Percentiles rank a stretch among this genome's conserved stretches.
Evolutionary conservation across 129 eudicot species (phyloP).

Genomic region (Arctium minus): DNA sequence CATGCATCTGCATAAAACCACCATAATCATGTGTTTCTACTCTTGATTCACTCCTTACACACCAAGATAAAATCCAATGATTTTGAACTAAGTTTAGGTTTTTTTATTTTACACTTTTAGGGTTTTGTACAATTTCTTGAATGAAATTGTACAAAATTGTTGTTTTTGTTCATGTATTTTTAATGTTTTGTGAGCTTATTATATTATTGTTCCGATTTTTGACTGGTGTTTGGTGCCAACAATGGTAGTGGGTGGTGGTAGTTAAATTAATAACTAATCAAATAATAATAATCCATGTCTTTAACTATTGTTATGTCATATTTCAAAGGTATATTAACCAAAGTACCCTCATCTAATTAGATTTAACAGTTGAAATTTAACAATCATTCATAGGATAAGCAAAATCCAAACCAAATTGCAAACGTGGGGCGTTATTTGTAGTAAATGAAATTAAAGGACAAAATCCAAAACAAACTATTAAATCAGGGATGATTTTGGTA

Average conservation of each 20-base stretch:
- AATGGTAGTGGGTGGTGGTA: not conserved
- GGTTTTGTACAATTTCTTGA: not conserved
- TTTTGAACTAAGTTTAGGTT: not conserved
- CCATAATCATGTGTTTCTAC: not conserved
- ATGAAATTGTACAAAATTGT: not conserved
- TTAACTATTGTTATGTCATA: too few species aligned
- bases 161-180: too few species aligned
- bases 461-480: not conserved
- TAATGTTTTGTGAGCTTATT: too few species aligned
- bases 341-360: not conserved
- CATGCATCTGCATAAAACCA: not conserved
- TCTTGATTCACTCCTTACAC: not conserved
- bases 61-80: not conserved
- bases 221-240: not conserved
- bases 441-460: not conserved
- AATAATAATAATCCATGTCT: too few species aligned
- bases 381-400: not conserved
- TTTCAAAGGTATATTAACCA: not conserved
- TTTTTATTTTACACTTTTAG: not conserved
- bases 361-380: not conserved
- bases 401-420: not conserved
- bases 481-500: not conserved
- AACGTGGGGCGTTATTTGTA: not conserved
- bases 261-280: not conserved
- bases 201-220: not conserved